phyloP scores from a whole-genome alignment of 441 rosid genomes.

The Gossypium gossypioides region DNA sequence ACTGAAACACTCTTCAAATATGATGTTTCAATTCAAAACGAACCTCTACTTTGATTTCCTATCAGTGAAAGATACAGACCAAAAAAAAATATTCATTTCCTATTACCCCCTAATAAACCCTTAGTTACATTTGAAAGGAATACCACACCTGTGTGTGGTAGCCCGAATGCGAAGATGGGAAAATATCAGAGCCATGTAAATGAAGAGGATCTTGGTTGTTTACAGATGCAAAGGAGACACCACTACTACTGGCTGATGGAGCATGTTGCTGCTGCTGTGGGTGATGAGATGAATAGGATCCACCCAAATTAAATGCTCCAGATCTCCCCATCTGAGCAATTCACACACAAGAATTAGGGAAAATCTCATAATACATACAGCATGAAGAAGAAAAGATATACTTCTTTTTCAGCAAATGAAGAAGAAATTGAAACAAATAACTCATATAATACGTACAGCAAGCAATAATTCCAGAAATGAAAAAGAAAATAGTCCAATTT shows the following conservation, averaged over 20 bases:
- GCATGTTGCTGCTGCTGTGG: constrained; percentile 89
- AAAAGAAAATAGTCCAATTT: constrained; percentile 6
- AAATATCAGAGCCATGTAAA: constrained; percentile 70
- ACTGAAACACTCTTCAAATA: constrained; percentile 5
- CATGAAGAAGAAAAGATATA: not conserved
- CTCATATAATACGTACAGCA: not conserved
- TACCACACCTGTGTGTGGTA: constrained; percentile 79
- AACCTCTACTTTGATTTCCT: not conserved
- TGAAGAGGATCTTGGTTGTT: constrained; percentile 71
- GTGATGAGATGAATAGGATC: constrained; percentile 66
- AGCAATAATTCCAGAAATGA: not conserved
- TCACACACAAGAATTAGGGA: constrained; percentile 16
- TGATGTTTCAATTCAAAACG: not conserved
- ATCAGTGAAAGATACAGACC: not conserved
- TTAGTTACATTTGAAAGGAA: constrained; percentile 4
- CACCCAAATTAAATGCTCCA: constrained; percentile 73
- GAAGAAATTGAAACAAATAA: not conserved
- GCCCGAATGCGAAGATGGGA: constrained; percentile 65
- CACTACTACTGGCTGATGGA: constrained; percentile 57
- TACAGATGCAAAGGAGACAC: constrained; percentile 56
- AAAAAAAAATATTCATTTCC: not conserved
- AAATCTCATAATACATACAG: constrained; percentile 1
- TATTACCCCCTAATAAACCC: constrained; percentile 3
- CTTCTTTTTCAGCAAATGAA: not conserved
- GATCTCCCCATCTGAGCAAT: constrained; percentile 79